Conservation (phyloP, 441 rosid genomes). For the Pelargonium cotyledonis region DNA sequence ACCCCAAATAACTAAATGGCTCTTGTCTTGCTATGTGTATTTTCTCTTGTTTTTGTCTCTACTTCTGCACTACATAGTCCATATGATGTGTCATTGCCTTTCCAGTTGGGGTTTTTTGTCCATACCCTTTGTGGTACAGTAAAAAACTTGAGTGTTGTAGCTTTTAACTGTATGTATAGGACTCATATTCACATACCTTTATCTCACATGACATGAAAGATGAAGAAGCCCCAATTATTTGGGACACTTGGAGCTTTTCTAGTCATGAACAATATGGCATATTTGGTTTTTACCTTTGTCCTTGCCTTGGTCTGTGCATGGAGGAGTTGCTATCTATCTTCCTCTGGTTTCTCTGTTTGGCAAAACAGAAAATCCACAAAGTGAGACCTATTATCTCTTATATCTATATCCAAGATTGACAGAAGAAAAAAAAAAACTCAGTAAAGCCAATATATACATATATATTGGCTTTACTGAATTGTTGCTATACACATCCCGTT, state of each 20-base stretch:
- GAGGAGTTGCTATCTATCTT: too few species aligned
- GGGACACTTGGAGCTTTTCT: slow-evolving; percentile 1
- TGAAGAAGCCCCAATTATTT: slow-evolving; percentile 4
- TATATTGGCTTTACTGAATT: too few species aligned
- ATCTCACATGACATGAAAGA: background rate
- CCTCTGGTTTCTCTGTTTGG: background rate
- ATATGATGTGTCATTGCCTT: background rate
- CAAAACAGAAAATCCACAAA: background rate
- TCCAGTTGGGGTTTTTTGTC: background rate
- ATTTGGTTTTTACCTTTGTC: background rate
- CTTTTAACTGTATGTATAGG: background rate
- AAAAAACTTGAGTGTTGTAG: background rate
- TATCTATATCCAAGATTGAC: too few species aligned
- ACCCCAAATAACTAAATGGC: background rate
- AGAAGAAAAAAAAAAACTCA: too few species aligned
- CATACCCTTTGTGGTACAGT: background rate
- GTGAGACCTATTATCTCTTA: too few species aligned
- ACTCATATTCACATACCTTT: background rate
- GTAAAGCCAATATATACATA: too few species aligned
- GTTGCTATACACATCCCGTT: too few species aligned
- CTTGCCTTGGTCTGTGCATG: background rate
- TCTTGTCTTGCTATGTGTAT: slow-evolving; percentile 2
- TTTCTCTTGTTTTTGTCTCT: slow-evolving; percentile 6
- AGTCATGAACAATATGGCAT: background rate
- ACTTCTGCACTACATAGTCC: background rate